phyloP scores from a whole-genome alignment of 768 basidiomycete genomes.

The Hysterangium stoloniferum region DNA sequence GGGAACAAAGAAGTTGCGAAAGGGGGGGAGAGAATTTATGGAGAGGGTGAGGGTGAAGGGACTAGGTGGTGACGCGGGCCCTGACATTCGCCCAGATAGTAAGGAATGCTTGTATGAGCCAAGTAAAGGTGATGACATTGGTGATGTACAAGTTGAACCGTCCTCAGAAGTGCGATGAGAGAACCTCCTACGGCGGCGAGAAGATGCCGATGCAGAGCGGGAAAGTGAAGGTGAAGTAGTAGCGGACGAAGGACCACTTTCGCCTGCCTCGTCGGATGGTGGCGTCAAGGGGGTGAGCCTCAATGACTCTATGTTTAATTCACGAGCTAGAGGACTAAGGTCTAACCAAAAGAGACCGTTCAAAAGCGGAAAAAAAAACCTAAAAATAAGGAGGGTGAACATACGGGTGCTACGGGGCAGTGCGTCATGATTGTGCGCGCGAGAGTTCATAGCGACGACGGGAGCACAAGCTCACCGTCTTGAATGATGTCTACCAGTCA shows the following conservation, averaged over 20 bases:
- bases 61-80: slow-evolving; percentile 13
- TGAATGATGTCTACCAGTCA: too few relatives aligned
- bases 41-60: slow-evolving; percentile 8
- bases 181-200: slow-evolving; percentile 3
- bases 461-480: too few relatives aligned
- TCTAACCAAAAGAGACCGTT: neutral
- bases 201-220: slow-evolving; percentile 1
- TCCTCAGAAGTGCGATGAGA: neutral
- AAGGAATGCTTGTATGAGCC: slow-evolving; percentile 24
- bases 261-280: neutral
- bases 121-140: slow-evolving; percentile 14
- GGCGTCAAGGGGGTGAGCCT: slow-evolving; percentile 7
- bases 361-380: too few relatives aligned
- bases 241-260: slow-evolving; percentile 1
- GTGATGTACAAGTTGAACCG: slow-evolving; percentile 4
- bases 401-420: slow-evolving; percentile 1
- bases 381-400: neutral
- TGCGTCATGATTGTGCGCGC: neutral
- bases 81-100: slow-evolving; percentile 21
- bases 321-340: slow-evolving; percentile 9
- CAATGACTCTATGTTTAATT: slow-evolving; percentile 9
- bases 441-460: too few relatives aligned
- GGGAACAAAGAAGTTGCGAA: slow-evolving; percentile 16
- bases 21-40: slow-evolving; percentile 17
- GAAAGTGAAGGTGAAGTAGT: slow-evolving; percentile 6